Percentiles rank a stretch among this genome's conserved stretches.
Evolutionary conservation across 1,284 basidiomycete genomes (phyloP).

Genomic region (Microbotryum intermedium): DNA sequence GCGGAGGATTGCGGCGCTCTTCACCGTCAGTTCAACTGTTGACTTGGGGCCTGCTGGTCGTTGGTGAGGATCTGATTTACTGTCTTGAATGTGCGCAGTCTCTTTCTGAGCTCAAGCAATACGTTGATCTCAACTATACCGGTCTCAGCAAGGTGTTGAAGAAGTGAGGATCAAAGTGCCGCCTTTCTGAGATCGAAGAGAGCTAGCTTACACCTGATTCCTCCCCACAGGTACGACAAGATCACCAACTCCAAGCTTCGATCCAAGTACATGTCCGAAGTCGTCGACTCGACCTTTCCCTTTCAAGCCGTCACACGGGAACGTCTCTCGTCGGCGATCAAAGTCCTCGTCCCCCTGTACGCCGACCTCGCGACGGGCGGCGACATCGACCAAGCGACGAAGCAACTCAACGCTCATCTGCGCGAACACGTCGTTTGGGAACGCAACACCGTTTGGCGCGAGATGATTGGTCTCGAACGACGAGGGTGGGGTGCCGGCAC

Average conservation of each 20-base stretch:
- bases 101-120: constrained; percentile 78
- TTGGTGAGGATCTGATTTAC: not conserved
- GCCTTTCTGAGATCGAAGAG: not conserved
- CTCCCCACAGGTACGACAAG: constrained; percentile 74
- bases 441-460: constrained; percentile 90
- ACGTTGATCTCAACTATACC: constrained; percentile 81
- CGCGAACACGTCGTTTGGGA: constrained; percentile 87
- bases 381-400: constrained; percentile 60
- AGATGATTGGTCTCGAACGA: constrained; percentile 71
- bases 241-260: constrained; percentile 80
- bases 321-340: constrained; percentile 55
- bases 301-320: constrained; percentile 61
- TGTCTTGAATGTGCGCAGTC: constrained; percentile 30
- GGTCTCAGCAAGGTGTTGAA: constrained; percentile 96
- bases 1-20: constrained; percentile 78
- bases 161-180: constrained; percentile 53
- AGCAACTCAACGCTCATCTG: constrained; percentile 78
- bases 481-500: constrained; percentile 37
- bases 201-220: not conserved
- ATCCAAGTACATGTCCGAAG: constrained; percentile 66
- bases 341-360: constrained; percentile 64
- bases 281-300: constrained; percentile 60
- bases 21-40: constrained; percentile 47
- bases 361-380: constrained; percentile 75
- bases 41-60: not conserved